Conservation (phyloP, 2,329 filamentous ascomycete species). For the Akanthomyces lecanii region DNA sequence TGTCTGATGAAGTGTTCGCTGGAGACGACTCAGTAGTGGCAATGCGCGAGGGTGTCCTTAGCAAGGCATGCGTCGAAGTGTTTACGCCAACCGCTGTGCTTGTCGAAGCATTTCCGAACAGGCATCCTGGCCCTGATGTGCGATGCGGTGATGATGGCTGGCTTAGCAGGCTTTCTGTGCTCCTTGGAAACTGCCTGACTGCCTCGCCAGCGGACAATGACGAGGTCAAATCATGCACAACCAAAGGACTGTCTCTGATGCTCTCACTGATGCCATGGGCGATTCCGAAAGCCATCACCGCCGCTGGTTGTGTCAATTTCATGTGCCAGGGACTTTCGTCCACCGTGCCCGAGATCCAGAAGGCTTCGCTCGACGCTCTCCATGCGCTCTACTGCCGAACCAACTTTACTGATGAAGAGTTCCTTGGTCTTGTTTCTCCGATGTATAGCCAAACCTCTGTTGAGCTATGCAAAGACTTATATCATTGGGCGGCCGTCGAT, state of each 20-base stretch:
- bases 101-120: constrained; percentile 68
- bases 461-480: constrained; percentile 66
- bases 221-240: constrained; percentile 64
- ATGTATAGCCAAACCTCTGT: constrained; percentile 73
- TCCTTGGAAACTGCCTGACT: constrained; percentile 69
- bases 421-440: constrained; percentile 70
- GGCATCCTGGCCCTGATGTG: constrained; percentile 64
- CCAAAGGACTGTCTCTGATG: constrained; percentile 73
- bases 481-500: constrained; percentile 75
- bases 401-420: constrained; percentile 73
- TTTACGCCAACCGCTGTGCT: constrained; percentile 78
- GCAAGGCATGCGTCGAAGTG: constrained; percentile 87
- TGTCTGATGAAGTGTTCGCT: constrained; percentile 92
- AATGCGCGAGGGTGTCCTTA: constrained; percentile 76
- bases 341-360: constrained; percentile 66
- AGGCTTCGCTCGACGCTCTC: constrained; percentile 67
- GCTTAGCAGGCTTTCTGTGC: constrained; percentile 70
- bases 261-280: constrained; percentile 82
- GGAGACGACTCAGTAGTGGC: constrained; percentile 84
- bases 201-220: constrained; percentile 61
- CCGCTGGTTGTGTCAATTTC: constrained; percentile 64
- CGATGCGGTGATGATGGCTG: constrained; percentile 81
- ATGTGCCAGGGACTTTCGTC: constrained; percentile 69
- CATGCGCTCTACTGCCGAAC: constrained; percentile 74
- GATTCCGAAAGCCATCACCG: constrained; percentile 74